Conservation (phyloP, 208 protist genomes). For the Leishmania major region DNA sequence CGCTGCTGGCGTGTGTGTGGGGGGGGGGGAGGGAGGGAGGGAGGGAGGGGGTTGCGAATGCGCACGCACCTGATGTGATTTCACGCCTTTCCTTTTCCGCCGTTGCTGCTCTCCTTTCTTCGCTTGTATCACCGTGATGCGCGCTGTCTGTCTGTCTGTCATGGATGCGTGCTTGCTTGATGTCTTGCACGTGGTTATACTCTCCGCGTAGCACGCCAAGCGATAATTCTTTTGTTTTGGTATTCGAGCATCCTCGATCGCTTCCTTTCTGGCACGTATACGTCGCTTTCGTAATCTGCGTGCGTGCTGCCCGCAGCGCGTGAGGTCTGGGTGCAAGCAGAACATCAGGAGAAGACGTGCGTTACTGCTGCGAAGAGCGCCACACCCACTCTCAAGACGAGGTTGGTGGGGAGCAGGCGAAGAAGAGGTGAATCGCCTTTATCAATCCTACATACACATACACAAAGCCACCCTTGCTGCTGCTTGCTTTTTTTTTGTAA, state of each 20-base stretch:
- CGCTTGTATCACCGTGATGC: background rate
- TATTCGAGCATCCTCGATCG: background rate
- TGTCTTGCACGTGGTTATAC: conserved; percentile 1
- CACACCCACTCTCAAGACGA: background rate
- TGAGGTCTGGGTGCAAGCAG: background rate
- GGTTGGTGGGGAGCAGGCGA: background rate
- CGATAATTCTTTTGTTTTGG: background rate
- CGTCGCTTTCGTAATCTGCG: conserved; percentile 8
- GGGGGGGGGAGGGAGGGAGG: background rate
- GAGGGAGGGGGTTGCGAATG: background rate
- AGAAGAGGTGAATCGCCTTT: background rate
- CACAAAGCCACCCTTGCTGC: background rate
- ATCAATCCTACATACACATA: background rate
- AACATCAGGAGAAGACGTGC: background rate
- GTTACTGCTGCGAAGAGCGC: background rate
- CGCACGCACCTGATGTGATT: background rate
- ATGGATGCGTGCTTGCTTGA: conserved; percentile 1
- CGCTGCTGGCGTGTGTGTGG: background rate
- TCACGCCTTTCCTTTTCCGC: background rate
- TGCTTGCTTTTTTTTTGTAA: background rate
- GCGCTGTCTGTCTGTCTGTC: background rate
- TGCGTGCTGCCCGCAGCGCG: background rate
- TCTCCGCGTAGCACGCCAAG: background rate
- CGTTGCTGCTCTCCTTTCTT: background rate
- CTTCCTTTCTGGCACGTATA: background rate